Conservation (phyloP, 192 early-diverging fungal species). For the Fimicolochytrium jonesii region DNA sequence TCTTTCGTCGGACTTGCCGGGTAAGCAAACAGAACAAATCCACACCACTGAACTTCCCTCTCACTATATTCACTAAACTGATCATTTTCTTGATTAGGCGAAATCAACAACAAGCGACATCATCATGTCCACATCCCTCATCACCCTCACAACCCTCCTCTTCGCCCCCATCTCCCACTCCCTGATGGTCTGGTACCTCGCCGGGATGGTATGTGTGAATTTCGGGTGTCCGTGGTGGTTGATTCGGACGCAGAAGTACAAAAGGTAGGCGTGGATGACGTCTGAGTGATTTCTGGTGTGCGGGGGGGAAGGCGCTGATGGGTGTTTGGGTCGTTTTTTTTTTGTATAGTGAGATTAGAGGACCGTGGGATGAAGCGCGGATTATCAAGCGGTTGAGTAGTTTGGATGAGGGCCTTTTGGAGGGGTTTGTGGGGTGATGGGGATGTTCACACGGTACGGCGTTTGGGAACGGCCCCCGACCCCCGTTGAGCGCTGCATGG, state of each 20-base stretch:
- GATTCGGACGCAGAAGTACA: slow-evolving; percentile 90
- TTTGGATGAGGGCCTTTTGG: too few species aligned
- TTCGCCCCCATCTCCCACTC: slow-evolving; percentile 31
- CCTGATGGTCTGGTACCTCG: slow-evolving; percentile 55
- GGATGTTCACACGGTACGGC: too few species aligned
- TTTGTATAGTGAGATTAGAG: slow-evolving; percentile 77
- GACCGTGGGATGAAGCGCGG: slow-evolving; percentile 95
- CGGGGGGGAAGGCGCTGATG: background rate
- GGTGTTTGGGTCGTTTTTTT: background rate
- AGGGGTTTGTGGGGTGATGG: too few species aligned
- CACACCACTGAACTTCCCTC: background rate
- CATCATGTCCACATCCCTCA: slow-evolving; percentile 19
- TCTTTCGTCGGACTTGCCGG: slow-evolving; percentile 74
- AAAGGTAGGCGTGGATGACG: slow-evolving; percentile 83
- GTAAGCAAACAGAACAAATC: slow-evolving; percentile 9
- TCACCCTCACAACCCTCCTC: background rate
- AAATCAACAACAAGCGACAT: slow-evolving; percentile 40
- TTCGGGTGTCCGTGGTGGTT: slow-evolving; percentile 89
- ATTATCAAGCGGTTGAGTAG: too few species aligned
- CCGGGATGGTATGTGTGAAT: slow-evolving; percentile 69
- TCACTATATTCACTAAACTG: background rate
- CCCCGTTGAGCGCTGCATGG: too few species aligned
- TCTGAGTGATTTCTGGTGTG: slow-evolving; percentile 1
- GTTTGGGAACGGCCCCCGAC: too few species aligned
- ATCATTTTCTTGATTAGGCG: background rate